A percentile compares a stretch with the other conserved stretches of the same genome.
These are phyloP conservation scores for Coemansia sp. DNA, from an alignment of 192 early-diverging fungal species.

Conservation along the genomic window DNA sequence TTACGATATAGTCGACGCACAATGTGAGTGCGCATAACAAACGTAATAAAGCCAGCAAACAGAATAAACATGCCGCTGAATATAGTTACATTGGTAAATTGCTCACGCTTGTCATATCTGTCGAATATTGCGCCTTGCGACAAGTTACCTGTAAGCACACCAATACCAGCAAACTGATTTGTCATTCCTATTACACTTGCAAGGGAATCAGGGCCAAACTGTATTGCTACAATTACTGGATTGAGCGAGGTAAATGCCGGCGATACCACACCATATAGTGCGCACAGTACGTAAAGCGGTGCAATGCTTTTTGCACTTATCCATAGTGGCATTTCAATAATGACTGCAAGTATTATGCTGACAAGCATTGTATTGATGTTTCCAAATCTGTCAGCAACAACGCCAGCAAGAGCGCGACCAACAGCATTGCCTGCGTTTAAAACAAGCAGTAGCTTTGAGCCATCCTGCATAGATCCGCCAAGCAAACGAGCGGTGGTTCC, in stretches of 20 bases:
- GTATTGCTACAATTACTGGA: constrained; percentile 35
- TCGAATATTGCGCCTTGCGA: constrained; percentile 48
- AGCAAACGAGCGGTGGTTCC: constrained; percentile 29
- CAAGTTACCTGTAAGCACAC: constrained; percentile 38
- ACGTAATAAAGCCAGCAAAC: constrained; percentile 23
- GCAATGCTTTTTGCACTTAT: constrained; percentile 29
- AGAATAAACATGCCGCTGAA: constrained; percentile 48
- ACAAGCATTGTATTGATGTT: constrained; percentile 37
- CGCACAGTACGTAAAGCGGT: constrained; percentile 38
- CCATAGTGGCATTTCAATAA: constrained; percentile 37
- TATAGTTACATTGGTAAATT: constrained; percentile 46
- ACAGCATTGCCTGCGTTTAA: constrained; percentile 37
- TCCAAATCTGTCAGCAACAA: constrained; percentile 40
- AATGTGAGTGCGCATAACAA: constrained; percentile 23
- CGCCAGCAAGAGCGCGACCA: constrained; percentile 35
- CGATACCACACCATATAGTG: constrained; percentile 40
- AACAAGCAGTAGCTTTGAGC: constrained; percentile 40
- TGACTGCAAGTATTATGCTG: constrained; percentile 15
- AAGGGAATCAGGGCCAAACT: constrained; percentile 29
- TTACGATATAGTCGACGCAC: constrained; percentile 1
- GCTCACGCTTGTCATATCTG: constrained; percentile 38
- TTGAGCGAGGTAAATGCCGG: constrained; percentile 51
- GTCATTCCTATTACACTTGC: constrained; percentile 49
- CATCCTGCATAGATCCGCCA: constrained; percentile 26
- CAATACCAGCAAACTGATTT: constrained; percentile 43